Base-by-base conservation (phyloP, 805 yeast species). In the Lipomyces sp. region DNA sequence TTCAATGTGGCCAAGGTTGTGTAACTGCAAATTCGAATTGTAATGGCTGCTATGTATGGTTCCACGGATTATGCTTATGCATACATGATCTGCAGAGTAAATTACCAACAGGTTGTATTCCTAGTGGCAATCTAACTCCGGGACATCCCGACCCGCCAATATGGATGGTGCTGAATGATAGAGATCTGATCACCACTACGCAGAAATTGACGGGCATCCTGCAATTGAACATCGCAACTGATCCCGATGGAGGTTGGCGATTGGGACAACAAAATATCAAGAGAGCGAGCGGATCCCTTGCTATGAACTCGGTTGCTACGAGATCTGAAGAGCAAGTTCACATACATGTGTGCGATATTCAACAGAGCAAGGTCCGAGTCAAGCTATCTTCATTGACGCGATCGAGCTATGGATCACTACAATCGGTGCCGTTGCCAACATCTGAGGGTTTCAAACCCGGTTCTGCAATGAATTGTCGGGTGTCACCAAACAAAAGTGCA, bases 401-500 rank as follows among this genome's bases (percentile, higher is more conserved):
- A 39, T 15, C 6, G 18, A 39, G 15, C 3, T 39, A 39, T 39
- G 18, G 18, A 2, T 13, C 45, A 4, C 32, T 50, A 50, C 54
- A 24, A 50, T 1, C 32, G 0, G 54, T 50, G 33, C 54, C 54
- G 11, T 50, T 50, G 54, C 18, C 54, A 50, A 24, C 54, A 32
- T 11, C 53, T 18, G 53, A 50, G 33, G 54, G 54, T 32, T 50
- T 50, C 54, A 50, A 18, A 50, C 30, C 54, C 0, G 54, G 54
- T 50, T 50, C 54, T 50, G 54, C 18, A 50, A 50, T 50, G 54
- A 18, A 30, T 50, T 50, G 54, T 15, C 54, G 54, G 3, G 54
- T 50, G 54, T 50, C 54, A 50, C 33, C 32, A 18, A 50, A 50
- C 8, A 50, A 18, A 1, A 32, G 54, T 24, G 54, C 33, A 50